A percentile compares a stretch with the other conserved stretches of the same genome.
Evolutionary conservation across 305 asterid species (phyloP).

Genomic region (Fraxinus nigra): DNA sequence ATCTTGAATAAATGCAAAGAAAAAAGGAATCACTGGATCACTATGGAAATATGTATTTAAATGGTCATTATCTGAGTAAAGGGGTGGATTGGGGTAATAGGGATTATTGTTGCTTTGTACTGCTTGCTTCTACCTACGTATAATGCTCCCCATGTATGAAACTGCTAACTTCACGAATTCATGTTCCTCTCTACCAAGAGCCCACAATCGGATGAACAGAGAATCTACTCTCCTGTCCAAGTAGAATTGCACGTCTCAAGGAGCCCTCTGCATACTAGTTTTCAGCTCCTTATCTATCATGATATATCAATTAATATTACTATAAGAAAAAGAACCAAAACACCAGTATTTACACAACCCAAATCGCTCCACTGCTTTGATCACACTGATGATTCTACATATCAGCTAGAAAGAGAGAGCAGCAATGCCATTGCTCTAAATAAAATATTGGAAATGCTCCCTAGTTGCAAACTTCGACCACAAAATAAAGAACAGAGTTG

Average conservation of each 20-base stretch:
- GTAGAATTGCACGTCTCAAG: not conserved
- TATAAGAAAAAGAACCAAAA: not conserved
- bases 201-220: not conserved
- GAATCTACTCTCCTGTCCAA: not conserved
- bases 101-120: not conserved
- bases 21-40: not conserved
- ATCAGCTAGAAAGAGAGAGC: not conserved
- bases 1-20: not conserved
- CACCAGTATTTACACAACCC: not conserved
- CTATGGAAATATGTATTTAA: not conserved
- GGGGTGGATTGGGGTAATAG: not conserved
- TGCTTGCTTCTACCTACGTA: not conserved
- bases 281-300: not conserved
- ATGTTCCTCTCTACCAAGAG: not conserved
- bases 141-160: not conserved
- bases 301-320: not conserved
- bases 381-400: not conserved
- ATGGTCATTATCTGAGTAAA: not conserved
- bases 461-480: not conserved
- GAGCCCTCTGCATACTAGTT: not conserved
- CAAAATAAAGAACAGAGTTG: not conserved
- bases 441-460: not conserved
- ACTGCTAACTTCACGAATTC: not conserved
- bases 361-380: not conserved
- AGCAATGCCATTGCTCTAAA: not conserved